Evolutionary conservation across 495 filamentous ascomycete genomes (phyloP).

Genomic region (Neurospora discreta): DNA sequence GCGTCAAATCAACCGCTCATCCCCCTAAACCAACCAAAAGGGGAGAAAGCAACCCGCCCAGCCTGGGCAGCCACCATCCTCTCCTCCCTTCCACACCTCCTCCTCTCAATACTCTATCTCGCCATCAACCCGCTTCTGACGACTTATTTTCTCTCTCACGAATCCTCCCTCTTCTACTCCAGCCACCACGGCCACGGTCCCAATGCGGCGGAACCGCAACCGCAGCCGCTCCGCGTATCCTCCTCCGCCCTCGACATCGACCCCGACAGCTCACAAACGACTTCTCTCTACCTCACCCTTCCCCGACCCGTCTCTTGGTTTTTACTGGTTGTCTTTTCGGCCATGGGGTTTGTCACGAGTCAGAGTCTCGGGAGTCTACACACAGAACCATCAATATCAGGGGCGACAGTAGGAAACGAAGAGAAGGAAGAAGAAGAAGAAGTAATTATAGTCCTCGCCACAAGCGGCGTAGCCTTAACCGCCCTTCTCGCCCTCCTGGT

Average conservation of each 20-base stretch:
- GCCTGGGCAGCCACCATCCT: slow-evolving; percentile 16
- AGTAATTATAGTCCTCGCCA: slow-evolving; percentile 14
- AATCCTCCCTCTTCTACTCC: slow-evolving; percentile 24
- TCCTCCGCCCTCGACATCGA: slow-evolving; percentile 15
- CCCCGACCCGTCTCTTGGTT: slow-evolving; percentile 28
- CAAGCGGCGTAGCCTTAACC: slow-evolving; percentile 26
- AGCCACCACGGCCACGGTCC: slow-evolving; percentile 6
- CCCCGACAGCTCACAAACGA: slow-evolving; percentile 23
- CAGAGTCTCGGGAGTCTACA: slow-evolving; percentile 19
- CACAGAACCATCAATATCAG: background rate
- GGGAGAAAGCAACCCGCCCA: background rate
- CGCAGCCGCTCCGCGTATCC: slow-evolving; percentile 27
- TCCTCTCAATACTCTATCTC: slow-evolving; percentile 31
- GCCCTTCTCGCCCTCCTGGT: slow-evolving; percentile 23
- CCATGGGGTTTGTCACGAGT: slow-evolving; percentile 26
- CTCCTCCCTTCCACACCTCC: slow-evolving; percentile 27
- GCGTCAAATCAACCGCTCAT: background rate
- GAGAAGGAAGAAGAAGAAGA: no score
- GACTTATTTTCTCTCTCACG: slow-evolving; percentile 31
- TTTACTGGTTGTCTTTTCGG: slow-evolving; percentile 23
- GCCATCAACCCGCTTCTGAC: slow-evolving; percentile 28
- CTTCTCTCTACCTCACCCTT: slow-evolving; percentile 30
- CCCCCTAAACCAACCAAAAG: background rate
- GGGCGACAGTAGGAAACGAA: background rate
- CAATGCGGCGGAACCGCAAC: background rate